Evolutionary conservation across 768 basidiomycete species (phyloP), one percentile per base, ranked within the genome.

Genomic region (Pleurotus ostreatus): DNA sequence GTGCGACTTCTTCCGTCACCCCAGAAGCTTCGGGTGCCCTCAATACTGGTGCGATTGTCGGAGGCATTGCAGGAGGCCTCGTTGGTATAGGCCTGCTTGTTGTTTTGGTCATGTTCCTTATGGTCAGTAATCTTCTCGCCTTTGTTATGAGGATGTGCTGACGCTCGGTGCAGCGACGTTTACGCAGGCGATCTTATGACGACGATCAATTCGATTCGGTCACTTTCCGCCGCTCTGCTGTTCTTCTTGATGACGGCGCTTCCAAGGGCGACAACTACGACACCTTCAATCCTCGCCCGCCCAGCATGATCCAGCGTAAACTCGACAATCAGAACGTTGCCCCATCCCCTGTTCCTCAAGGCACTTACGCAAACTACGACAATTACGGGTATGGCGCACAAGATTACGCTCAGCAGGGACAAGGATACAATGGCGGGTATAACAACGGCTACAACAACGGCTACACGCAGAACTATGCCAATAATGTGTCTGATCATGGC

Each of bases 201-300:
- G 71, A 72, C 0, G 76, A 78, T 34, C 63, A 68, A 47, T 90
- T 88, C 68, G 77, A 82, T 59, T 68, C 84, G 1, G 67, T 70
- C 46, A 78, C 78, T 11, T 88, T 88, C 76, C 79, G 81, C 49
- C 82, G 84, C 52, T 89, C 88, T 15, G 81, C 79, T n/a, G 64
- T 84, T 13, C 66, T 88, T 20, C 70, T 84, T 22, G 73, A 82
- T 46, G 85, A 86, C 59, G 71, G 70, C 20, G 70, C 71, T 5
- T 69, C 69, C 16, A 68, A 67, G 23, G 73, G 77, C 0, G 20
- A 37, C 20, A 53, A 53, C 5, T 53, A 53, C n/a, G 51, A 53
- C 7, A 53, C 51, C 8, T 77, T 69, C 63, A 80, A 80, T 57
- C 81, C 81, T n/a, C 78, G 81, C 16, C 82, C 85, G 1, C 85